A percentile compares a stretch with the other conserved stretches of the same genome.
phyloP scores from a whole-genome alignment of 805 yeast genomes.

The Saccharomycopsis fibuligera region DNA sequence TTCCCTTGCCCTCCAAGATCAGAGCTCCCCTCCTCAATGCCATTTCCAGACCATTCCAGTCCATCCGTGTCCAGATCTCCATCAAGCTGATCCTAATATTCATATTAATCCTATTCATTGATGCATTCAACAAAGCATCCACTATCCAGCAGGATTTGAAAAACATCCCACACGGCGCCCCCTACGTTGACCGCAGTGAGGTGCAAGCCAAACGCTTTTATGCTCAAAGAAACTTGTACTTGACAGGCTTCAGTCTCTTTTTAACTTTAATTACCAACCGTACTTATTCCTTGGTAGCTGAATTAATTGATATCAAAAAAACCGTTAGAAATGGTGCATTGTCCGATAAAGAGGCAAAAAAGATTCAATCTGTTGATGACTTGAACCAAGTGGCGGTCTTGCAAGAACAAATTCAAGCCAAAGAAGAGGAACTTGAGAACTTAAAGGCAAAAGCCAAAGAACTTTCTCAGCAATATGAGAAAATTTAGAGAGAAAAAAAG shows the following conservation, averaged over 20 bases:
- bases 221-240: conserved; percentile 92
- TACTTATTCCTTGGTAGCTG: conserved; percentile 75
- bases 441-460: conserved; percentile 69
- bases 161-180: conserved; percentile 26
- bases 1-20: conserved; percentile 75
- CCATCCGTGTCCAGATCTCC: conserved; percentile 67
- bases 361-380: conserved; percentile 25
- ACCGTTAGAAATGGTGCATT: conserved; percentile 35
- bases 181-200: conserved; percentile 51
- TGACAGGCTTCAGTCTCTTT: conserved; percentile 92
- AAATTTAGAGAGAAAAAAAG: conserved; percentile 25
- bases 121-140: conserved; percentile 78
- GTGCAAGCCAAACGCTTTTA: conserved; percentile 87
- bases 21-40: conserved; percentile 63
- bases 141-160: conserved; percentile 59
- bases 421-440: conserved; percentile 57
- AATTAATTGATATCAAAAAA: conserved; percentile 53
- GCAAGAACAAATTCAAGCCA: conserved; percentile 45
- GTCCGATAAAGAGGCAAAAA: conserved; percentile 22
- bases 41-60: conserved; percentile 61
- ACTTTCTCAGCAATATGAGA: conserved; percentile 59
- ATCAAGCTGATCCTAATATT: conserved; percentile 79
- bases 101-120: conserved; percentile 76
- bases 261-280: conserved; percentile 78
- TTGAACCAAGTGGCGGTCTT: conserved; percentile 41